Evolutionary conservation across 2,329 filamentous ascomycete species (phyloP), one percentile per base, ranked within the genome.

Genomic region (Fusarium verticillioides): DNA sequence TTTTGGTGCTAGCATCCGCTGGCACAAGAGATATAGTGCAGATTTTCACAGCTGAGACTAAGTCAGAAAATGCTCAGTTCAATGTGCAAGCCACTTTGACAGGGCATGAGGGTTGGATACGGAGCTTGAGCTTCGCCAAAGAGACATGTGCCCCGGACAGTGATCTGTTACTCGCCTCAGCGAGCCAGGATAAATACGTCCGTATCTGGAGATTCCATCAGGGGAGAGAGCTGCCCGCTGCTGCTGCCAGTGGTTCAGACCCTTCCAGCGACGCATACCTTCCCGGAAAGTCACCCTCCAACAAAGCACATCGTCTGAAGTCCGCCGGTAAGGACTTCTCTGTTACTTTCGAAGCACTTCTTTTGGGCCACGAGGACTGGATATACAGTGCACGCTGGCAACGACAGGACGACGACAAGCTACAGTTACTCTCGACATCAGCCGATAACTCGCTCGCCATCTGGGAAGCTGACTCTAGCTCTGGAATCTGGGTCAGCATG

Each of bases 361-460:
- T 99, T 10, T 89, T 99, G 6, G 96, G 96, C 13, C 96, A 99
- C 79, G 96, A 99, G 80, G 96, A 99, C 79, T 99, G 96, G 96
- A 96, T 99, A 64, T 98, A 97, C 82, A 97, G 93, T 63, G 92
- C 94, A 4, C 86, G 87, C 61, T 98, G 95, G 95, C 88, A 89
- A 66, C 85, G 86, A 11, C 81, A 85, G 47, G 78, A 83, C 19
- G 83, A 85, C 66, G 83, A 80, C 23, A 89, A 87, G 66, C 85
- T 93, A 18, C 94, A 93, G 75, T 88, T 98, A 13, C 88, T 99
- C 7, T 95, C 96, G 4, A 92, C 96, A 1, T 98, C 96, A 7
- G 96, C 96, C 7, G 96, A 99, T 80, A 98, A 97, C 80, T 98
- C 96, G 0, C 86, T 99, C 15, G 92, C 95, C 2, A 93, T 99